These are phyloP conservation scores for Paulownia fortunei DNA, from an alignment of 257 asterid species.

Conservation along the genomic window DNA sequence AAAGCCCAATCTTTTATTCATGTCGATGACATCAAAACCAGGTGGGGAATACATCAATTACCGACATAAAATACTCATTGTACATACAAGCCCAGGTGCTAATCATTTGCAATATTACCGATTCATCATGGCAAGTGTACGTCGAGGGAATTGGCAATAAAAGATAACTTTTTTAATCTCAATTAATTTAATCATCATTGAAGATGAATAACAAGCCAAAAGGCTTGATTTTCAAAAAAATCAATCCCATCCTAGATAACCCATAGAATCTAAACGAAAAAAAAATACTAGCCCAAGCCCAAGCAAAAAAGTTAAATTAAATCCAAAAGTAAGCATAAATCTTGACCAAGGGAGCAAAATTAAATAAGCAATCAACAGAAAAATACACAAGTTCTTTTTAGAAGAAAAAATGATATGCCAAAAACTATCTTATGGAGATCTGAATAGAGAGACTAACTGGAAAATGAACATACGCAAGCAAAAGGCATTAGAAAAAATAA, in stretches of 20 bases:
- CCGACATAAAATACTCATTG: neutral
- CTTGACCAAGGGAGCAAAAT: neutral
- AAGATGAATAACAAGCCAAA: neutral
- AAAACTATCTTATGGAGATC: neutral
- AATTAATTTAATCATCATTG: neutral
- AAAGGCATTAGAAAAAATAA: neutral
- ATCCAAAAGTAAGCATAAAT: neutral
- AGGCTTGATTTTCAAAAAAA: neutral
- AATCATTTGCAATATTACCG: neutral
- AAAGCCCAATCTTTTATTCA: neutral
- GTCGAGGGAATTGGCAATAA: too few relatives aligned
- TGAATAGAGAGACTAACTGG: neutral
- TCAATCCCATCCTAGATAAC: neutral
- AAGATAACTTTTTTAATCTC: neutral
- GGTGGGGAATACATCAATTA: neutral
- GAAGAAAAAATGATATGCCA: neutral
- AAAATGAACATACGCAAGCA: neutral
- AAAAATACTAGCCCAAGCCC: neutral
- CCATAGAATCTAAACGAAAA: neutral
- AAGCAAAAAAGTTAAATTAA: neutral
- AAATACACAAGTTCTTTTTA: too few relatives aligned
- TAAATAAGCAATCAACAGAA: neutral
- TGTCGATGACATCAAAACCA: neutral
- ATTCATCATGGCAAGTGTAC: too few relatives aligned
- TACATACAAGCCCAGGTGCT: neutral